Percentiles rank a stretch among this genome's conserved stretches.
Conservation (phyloP, 768 basidiomycete species). For the Gloeostereum incarnatum region DNA sequence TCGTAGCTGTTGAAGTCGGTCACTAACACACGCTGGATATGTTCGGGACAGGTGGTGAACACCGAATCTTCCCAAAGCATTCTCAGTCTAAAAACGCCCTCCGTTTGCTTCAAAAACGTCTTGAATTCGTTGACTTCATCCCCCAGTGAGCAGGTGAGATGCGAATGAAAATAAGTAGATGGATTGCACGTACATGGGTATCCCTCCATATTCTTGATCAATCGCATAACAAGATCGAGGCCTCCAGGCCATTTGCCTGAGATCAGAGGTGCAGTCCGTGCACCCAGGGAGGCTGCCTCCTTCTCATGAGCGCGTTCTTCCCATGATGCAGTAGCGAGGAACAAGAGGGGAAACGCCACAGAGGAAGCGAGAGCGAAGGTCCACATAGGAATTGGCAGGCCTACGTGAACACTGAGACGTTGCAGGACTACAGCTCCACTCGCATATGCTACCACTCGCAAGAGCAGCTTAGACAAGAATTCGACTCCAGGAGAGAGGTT, state of each 20-base stretch:
- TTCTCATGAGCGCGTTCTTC: no score
- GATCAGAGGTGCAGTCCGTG: slow-evolving; percentile 28
- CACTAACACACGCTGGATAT: slow-evolving; percentile 47
- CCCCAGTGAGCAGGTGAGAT: slow-evolving; percentile 17
- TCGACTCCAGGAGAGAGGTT: no score
- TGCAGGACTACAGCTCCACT: no score
- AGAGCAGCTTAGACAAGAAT: no score
- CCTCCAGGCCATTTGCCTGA: slow-evolving; percentile 34
- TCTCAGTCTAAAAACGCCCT: slow-evolving; percentile 31
- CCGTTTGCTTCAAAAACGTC: slow-evolving; percentile 27
- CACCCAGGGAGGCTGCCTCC: slow-evolving; percentile 35
- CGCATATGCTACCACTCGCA: no score
- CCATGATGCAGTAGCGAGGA: no score
- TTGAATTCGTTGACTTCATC: slow-evolving; percentile 30
- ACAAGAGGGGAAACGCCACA: no score
- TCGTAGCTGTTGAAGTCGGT: slow-evolving; percentile 51
- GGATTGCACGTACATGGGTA: slow-evolving; percentile 37
- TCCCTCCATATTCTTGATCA: slow-evolving; percentile 24
- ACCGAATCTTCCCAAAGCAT: slow-evolving; percentile 35
- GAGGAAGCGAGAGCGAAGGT: no score
- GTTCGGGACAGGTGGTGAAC: slow-evolving; percentile 41
- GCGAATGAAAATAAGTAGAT: slow-evolving; percentile 28
- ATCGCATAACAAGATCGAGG: no score
- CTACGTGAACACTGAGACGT: no score
- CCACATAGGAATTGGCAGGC: no score